Conservation (phyloP, 1,284 basidiomycete genomes). For the Leccinum subspadiceum region DNA sequence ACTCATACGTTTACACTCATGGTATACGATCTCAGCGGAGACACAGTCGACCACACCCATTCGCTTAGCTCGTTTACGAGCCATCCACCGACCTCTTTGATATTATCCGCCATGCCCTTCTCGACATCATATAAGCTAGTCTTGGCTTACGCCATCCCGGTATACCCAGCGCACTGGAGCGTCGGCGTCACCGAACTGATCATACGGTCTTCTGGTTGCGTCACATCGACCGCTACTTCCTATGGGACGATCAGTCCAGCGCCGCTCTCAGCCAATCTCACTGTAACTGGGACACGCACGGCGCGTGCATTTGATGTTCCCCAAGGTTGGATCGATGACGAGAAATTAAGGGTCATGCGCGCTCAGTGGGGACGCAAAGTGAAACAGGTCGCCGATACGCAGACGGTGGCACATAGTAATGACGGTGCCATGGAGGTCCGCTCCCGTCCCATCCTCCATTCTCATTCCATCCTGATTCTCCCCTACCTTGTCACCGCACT, state of each 20-base stretch:
- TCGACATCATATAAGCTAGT: constrained; percentile 65
- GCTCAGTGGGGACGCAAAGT: constrained; percentile 78
- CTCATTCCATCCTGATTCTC: no score
- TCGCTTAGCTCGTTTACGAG: constrained; percentile 72
- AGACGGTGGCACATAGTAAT: constrained; percentile 44
- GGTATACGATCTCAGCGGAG: constrained; percentile 61
- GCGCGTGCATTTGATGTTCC: constrained; percentile 68
- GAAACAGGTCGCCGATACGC: constrained; percentile 58
- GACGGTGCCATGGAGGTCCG: no score
- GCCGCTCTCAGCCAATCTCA: constrained; percentile 33
- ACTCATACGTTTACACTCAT: constrained; percentile 64
- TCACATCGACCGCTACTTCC: constrained; percentile 18
- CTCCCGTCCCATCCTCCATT: no score
- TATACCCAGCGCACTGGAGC: constrained; percentile 78
- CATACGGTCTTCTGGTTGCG: constrained; percentile 42
- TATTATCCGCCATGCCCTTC: constrained; percentile 56
- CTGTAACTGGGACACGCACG: constrained; percentile 55
- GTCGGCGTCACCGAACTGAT: constrained; percentile 74
- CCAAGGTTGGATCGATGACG: constrained; percentile 66
- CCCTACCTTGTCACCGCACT: no score
- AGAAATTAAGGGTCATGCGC: constrained; percentile 57
- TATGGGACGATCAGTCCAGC: constrained; percentile 12
- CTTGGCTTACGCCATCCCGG: constrained; percentile 69
- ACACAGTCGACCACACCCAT: constrained; percentile 52
- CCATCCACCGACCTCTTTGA: constrained; percentile 68